phyloP scores from a whole-genome alignment of 2,329 filamentous ascomycete genomes.

The Teratosphaeria epicoccoides region DNA sequence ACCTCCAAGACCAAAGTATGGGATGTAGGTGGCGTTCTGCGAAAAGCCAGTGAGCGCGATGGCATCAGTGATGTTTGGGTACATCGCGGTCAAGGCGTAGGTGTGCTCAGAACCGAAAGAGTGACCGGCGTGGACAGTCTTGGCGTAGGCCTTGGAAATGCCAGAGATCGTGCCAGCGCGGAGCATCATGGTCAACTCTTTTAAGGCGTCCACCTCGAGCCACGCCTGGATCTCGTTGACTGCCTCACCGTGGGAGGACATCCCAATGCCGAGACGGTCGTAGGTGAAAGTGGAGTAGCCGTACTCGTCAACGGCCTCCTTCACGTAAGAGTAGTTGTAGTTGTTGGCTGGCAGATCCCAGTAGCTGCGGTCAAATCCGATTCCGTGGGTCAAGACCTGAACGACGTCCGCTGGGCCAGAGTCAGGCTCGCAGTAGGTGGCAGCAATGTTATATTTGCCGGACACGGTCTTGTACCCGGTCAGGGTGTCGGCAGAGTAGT shows the following conservation, averaged over 20 bases:
- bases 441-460: slow-evolving; percentile 47
- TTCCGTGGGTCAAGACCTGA: slow-evolving; percentile 45
- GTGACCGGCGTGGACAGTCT: slow-evolving; percentile 52
- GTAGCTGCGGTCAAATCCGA: slow-evolving; percentile 49
- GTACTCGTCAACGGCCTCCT: slow-evolving; percentile 42
- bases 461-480: slow-evolving; percentile 41
- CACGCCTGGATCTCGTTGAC: slow-evolving; percentile 49
- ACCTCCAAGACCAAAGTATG: slow-evolving; percentile 22
- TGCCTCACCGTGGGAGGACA: slow-evolving; percentile 48
- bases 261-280: slow-evolving; percentile 52
- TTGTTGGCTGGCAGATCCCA: slow-evolving; percentile 50
- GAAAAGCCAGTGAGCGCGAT: slow-evolving; percentile 53
- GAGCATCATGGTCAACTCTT: slow-evolving; percentile 41
- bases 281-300: slow-evolving; percentile 51
- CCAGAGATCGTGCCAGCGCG: slow-evolving; percentile 37
- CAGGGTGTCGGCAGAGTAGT: slow-evolving; percentile 38
- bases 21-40: slow-evolving; percentile 36
- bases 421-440: slow-evolving; percentile 52
- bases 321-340: slow-evolving; percentile 54
- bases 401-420: slow-evolving; percentile 28
- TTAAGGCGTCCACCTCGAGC: slow-evolving; percentile 49
- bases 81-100: slow-evolving; percentile 43
- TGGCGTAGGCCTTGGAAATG: slow-evolving; percentile 29
- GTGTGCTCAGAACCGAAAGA: slow-evolving; percentile 52
- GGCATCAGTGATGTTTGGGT: slow-evolving; percentile 46